These are phyloP conservation scores for Annulohypoxylon moriforme DNA, from an alignment of 495 filamentous ascomycete species.

Conservation along the genomic window DNA sequence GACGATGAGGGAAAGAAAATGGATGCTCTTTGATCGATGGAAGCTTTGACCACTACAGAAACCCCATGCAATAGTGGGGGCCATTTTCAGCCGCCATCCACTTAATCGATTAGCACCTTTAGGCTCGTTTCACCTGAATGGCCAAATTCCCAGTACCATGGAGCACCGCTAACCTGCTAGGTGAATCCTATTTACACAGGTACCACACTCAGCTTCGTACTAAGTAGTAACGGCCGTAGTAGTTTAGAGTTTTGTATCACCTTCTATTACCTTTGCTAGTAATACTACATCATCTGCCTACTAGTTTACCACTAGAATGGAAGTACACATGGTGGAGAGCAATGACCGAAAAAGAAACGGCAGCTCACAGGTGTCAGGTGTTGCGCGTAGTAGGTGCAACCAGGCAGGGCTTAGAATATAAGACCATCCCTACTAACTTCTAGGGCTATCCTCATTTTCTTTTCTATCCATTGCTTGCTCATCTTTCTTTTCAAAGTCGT, in stretches of 20 bases:
- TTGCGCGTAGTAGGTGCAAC: slow-evolving; percentile 8
- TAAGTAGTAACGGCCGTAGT: slow-evolving; percentile 38
- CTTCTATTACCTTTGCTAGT: slow-evolving; percentile 19
- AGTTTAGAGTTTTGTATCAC: slow-evolving; percentile 38
- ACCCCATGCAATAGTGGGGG: slow-evolving; percentile 3
- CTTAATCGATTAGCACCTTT: slow-evolving; percentile 26
- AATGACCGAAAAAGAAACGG: slow-evolving; percentile 23
- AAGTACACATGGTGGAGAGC: slow-evolving; percentile 11
- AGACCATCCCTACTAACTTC: background rate
- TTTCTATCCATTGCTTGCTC: background rate
- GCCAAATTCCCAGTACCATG: slow-evolving; percentile 29
- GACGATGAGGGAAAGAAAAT: slow-evolving; percentile 9
- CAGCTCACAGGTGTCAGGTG: slow-evolving; percentile 10
- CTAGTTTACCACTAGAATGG: slow-evolving; percentile 5
- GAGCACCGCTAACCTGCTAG: slow-evolving; percentile 33
- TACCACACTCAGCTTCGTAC: slow-evolving; percentile 12
- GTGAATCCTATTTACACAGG: slow-evolving; percentile 12
- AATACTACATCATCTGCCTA: slow-evolving; percentile 13
- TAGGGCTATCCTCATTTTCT: background rate
- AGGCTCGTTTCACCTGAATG: slow-evolving; percentile 16
- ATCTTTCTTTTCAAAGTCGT: background rate
- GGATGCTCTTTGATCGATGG: background rate
- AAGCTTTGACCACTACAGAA: slow-evolving; percentile 29
- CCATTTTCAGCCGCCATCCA: slow-evolving; percentile 13
- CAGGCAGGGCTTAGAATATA: slow-evolving; percentile 11